Evolutionary conservation across 176 grass and related monocot genomes (phyloP).

Genomic region (Oryza nivara): DNA sequence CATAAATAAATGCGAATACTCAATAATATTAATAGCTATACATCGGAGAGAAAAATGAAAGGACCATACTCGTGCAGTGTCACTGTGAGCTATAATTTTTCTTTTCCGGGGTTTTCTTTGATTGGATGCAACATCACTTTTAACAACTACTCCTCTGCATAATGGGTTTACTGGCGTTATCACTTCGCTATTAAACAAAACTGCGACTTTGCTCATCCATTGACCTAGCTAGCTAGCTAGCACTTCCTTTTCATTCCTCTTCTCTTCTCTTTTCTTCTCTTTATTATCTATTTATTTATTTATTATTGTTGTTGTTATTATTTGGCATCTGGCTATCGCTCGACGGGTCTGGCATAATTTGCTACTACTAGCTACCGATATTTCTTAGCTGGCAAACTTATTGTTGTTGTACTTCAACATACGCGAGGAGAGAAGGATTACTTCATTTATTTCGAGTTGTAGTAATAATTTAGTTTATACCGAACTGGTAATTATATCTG

Average conservation of each 20-base stretch:
- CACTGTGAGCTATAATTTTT: neutral
- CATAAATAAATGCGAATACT: neutral
- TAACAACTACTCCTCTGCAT: neutral
- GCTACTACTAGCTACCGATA: too few species aligned
- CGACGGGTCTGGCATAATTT: neutral
- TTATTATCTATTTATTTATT: too few species aligned
- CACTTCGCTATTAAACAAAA: conserved; percentile 33
- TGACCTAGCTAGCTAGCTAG: neutral
- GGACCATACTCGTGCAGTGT: neutral
- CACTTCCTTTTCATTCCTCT: neutral
- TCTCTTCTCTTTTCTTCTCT: too few species aligned
- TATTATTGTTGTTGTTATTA: too few species aligned
- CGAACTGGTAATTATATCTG: too few species aligned
- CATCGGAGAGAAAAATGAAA: neutral
- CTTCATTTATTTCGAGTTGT: neutral
- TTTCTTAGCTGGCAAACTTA: too few species aligned
- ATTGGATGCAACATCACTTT: conserved; percentile 32
- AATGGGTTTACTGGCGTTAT: conserved; percentile 1
- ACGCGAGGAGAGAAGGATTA: neutral
- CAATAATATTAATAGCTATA: neutral
- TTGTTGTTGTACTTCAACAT: too few species aligned
- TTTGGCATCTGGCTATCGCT: too few species aligned
- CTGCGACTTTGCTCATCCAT: conserved; percentile 21
- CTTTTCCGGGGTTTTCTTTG: neutral
- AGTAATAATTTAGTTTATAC: conserved; percentile 3